Conservation (phyloP, 345 rosid species). For the Geranium rotundifolium region DNA sequence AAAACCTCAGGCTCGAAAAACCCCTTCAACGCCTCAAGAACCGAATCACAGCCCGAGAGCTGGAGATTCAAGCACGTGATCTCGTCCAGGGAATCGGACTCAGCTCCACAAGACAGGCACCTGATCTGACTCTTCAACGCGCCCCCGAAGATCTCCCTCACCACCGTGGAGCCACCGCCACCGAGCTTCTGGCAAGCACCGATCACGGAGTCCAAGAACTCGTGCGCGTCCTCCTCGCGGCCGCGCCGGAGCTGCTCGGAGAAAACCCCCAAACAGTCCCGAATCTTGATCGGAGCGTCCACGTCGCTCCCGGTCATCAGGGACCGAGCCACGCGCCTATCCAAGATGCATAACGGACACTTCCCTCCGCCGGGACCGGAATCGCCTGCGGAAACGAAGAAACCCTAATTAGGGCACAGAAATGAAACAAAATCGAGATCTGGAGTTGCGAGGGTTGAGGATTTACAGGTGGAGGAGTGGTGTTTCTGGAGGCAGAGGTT, state of each 20-base stretch:
- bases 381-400: constrained; percentile 38
- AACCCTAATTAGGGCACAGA: background rate
- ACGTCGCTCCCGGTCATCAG: background rate
- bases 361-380: constrained; percentile 29
- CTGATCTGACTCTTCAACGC: constrained; percentile 92
- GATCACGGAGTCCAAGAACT: constrained; percentile 83
- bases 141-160: constrained; percentile 92
- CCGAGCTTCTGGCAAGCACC: constrained; percentile 93
- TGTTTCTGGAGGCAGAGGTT: constrained; percentile 77
- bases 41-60: constrained; percentile 47
- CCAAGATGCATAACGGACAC: too few species aligned
- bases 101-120: constrained; percentile 72
- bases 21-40: constrained; percentile 71
- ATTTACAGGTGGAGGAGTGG: constrained; percentile 71
- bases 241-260: constrained; percentile 68
- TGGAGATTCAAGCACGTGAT: constrained; percentile 95
- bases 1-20: constrained; percentile 83
- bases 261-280: constrained; percentile 48
- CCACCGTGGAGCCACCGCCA: constrained; percentile 22
- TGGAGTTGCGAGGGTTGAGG: background rate
- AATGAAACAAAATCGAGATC: background rate
- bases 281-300: constrained; percentile 66
- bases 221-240: constrained; percentile 95
- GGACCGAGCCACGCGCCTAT: constrained; percentile 61
- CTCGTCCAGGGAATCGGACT: constrained; percentile 89